Percentiles rank a stretch among this genome's conserved stretches.
These are phyloP conservation scores for Hyphopichia pseudoburtonii DNA, from an alignment of 1,139 yeast species.

Conservation along the genomic window DNA sequence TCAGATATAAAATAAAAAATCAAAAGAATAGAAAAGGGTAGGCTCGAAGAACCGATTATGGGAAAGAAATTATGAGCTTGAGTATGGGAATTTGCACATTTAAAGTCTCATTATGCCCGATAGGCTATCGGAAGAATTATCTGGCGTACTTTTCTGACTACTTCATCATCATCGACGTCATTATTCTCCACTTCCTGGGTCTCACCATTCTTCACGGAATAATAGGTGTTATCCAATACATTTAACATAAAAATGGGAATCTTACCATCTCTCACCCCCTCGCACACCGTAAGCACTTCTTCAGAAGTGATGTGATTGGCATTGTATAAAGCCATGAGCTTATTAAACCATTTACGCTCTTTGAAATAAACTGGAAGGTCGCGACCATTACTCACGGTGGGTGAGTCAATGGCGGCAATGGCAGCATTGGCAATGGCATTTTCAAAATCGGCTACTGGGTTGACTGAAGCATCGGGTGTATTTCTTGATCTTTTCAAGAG, in stretches of 20 bases:
- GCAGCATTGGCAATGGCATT: conserved; percentile 34
- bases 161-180: conserved; percentile 31
- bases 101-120: no score
- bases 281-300: conserved; percentile 37
- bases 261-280: conserved; percentile 41
- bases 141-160: conserved; percentile 33
- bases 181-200: conserved; percentile 11
- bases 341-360: conserved; percentile 44
- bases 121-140: conserved; percentile 41
- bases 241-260: conserved; percentile 42
- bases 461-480: conserved; percentile 9
- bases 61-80: no score
- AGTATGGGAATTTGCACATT: no score
- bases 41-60: no score
- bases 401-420: conserved; percentile 36
- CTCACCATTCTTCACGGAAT: conserved; percentile 21
- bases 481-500: conserved; percentile 26
- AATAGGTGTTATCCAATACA: conserved; percentile 35
- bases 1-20: no score
- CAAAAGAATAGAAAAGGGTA: no score
- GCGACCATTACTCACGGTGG: conserved; percentile 25
- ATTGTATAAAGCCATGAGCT: conserved; percentile 31
- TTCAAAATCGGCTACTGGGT: conserved; percentile 24
- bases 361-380: conserved; percentile 33
- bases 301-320: conserved; percentile 26